phyloP scores from a whole-genome alignment of 2,329 filamentous ascomycete genomes.

The Aspergillus uvarum region DNA sequence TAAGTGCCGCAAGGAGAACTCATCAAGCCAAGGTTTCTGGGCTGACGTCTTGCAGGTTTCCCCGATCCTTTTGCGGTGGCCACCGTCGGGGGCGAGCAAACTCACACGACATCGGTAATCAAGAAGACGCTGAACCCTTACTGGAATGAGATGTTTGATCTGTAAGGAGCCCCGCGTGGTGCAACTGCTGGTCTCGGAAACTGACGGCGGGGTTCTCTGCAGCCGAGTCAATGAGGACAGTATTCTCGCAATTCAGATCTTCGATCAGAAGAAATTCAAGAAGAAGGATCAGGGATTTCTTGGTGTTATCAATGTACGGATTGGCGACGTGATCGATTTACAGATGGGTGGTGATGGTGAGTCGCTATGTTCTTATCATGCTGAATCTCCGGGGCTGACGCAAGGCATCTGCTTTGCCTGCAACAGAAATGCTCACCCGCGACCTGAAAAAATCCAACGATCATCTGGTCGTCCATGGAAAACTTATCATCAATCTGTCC shows the following conservation, averaged over 20 bases:
- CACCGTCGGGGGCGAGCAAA: constrained; percentile 96
- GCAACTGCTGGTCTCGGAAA: constrained; percentile 1
- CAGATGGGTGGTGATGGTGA: constrained; percentile 87
- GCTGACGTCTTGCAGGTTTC: constrained; percentile 64
- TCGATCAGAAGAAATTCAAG: constrained; percentile 99
- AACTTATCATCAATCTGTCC: constrained; percentile 93
- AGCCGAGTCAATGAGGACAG: constrained; percentile 92
- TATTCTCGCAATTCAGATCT: constrained; percentile 96
- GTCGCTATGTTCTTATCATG: constrained; percentile 28
- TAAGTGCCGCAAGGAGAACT: constrained; percentile 53
- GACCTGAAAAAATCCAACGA: constrained; percentile 98
- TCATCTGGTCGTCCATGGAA: constrained; percentile 95
- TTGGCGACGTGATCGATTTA: constrained; percentile 91
- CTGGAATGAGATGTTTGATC: constrained; percentile 99
- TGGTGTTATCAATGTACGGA: constrained; percentile 93
- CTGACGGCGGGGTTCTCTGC: constrained; percentile 21
- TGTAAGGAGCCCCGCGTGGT: constrained; percentile 59
- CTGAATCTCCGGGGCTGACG: constrained; percentile 13
- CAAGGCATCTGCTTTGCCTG: constrained; percentile 16
- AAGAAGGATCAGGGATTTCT: constrained; percentile 99
- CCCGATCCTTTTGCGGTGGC: constrained; percentile 97
- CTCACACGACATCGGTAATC: constrained; percentile 93
- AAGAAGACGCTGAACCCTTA: constrained; percentile 99
- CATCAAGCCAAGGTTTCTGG: neutral
- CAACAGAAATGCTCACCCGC: constrained; percentile 86